Conservation (phyloP, 768 basidiomycete genomes). For the Punctularia strigosozonata region DNA sequence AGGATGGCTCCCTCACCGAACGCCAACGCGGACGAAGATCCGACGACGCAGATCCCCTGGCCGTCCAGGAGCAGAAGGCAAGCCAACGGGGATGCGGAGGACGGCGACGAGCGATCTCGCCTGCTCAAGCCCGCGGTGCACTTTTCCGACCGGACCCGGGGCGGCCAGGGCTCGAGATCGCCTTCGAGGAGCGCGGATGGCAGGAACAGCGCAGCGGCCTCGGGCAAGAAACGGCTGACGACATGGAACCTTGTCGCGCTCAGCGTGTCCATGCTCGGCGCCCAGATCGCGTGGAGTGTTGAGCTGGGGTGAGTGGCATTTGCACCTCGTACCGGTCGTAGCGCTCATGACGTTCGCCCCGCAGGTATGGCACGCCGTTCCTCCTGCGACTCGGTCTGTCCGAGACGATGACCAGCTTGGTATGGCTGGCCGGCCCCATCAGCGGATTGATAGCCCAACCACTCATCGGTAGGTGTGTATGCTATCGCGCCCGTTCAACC, state of each 20-base stretch:
- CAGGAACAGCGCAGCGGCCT: slow-evolving; percentile 9
- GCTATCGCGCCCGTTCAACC: not conserved
- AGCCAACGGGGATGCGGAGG: slow-evolving; percentile 13
- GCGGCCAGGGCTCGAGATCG: slow-evolving; percentile 11
- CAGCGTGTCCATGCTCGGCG: slow-evolving; percentile 88
- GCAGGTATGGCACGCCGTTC: slow-evolving; percentile 92
- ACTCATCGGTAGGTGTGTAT: slow-evolving; percentile 69
- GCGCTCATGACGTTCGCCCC: slow-evolving; percentile 1
- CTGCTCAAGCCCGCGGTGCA: no score
- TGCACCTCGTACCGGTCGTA: not conserved
- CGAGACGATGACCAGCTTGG: slow-evolving; percentile 84
- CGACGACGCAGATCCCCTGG: slow-evolving; percentile 75
- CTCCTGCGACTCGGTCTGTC: slow-evolving; percentile 70
- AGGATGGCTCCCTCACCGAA: slow-evolving; percentile 54
- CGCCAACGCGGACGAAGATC: slow-evolving; percentile 50
- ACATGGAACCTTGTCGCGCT: slow-evolving; percentile 73
- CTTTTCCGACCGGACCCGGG: no score
- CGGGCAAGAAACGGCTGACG: slow-evolving; percentile 15
- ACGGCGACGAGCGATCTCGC: slow-evolving; percentile 23
- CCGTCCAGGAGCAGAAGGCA: slow-evolving; percentile 34
- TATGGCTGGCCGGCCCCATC: slow-evolving; percentile 94
- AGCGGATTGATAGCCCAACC: slow-evolving; percentile 94
- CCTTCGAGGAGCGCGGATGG: not conserved
- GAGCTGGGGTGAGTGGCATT: slow-evolving; percentile 65
- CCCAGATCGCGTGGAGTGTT: slow-evolving; percentile 92